Percentiles rank a stretch among this genome's conserved stretches.
Conservation (phyloP, 163 green algal species). For the Coccomyxa subellipsoidea region DNA sequence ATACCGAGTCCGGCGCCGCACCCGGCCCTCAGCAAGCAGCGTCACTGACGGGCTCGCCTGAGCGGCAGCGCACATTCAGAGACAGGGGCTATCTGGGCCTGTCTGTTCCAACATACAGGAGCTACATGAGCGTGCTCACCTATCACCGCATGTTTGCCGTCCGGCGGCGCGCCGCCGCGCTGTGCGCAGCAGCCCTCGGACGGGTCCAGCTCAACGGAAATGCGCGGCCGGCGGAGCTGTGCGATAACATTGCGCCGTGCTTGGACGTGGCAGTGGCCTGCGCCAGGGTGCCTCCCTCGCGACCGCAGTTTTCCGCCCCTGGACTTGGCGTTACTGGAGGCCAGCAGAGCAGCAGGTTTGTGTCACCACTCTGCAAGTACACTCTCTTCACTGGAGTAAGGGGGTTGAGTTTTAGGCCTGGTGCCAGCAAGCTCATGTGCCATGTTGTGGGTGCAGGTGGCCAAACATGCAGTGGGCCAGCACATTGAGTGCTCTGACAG, state of each 20-base stretch:
- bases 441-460: neutral
- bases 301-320: neutral
- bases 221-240: neutral
- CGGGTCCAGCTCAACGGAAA: neutral
- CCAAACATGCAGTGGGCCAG: neutral
- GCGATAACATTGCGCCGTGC: neutral
- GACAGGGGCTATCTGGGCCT: neutral
- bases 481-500: neutral
- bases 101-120: neutral
- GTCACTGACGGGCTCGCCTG: too few species aligned
- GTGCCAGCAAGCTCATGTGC: neutral
- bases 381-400: neutral
- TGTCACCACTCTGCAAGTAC: neutral
- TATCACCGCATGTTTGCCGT: constrained; percentile 4
- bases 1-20: neutral
- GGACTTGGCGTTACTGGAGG: neutral
- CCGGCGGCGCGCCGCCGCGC: neutral
- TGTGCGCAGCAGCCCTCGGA: neutral
- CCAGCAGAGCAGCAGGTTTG: neutral
- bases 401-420: neutral
- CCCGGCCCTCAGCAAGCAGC: too few species aligned
- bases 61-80: neutral
- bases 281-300: neutral
- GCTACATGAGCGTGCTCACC: neutral
- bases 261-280: neutral